phyloP scores from a whole-genome alignment of 306 rosid genomes.

The Dryas drummondii region DNA sequence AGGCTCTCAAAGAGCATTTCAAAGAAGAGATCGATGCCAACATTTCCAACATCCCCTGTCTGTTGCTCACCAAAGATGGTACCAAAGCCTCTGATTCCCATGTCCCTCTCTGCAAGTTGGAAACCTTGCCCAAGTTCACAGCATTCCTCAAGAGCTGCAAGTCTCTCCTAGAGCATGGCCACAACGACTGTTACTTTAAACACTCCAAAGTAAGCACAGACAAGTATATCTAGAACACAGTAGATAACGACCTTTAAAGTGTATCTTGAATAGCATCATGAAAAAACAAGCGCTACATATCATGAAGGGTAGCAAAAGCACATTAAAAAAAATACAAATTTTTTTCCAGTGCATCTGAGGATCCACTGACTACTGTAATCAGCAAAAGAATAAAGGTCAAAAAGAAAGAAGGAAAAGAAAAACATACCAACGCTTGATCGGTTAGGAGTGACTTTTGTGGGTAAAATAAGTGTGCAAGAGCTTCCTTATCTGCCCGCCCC shows the following conservation, averaged over 20 bases:
- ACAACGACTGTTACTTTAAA: conserved; percentile 36
- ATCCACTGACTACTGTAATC: conserved; percentile 4
- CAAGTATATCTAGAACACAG: conserved; percentile 11
- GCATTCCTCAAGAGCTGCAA: conserved; percentile 89
- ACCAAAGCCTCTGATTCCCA: conserved; percentile 98
- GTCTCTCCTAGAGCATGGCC: conserved; percentile 70
- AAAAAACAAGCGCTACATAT: background rate
- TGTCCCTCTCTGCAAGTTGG: conserved; percentile 94
- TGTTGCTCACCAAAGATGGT: conserved; percentile 94
- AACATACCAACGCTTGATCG: conserved; percentile 74
- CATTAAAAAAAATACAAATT: background rate
- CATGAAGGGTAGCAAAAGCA: conserved; percentile 8
- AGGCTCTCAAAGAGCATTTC: conserved; percentile 99
- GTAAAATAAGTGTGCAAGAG: conserved; percentile 85
- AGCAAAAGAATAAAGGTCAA: background rate
- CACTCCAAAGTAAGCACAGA: conserved; percentile 12
- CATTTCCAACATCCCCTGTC: conserved; percentile 95
- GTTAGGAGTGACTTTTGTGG: conserved; percentile 73
- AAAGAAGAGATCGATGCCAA: conserved; percentile 93
- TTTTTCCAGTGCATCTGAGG: conserved; percentile 4
- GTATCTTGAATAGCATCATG: conserved; percentile 1
- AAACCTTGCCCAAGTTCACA: conserved; percentile 97
- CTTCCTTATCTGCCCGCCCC: conserved; percentile 97
- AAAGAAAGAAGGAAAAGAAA: conserved; percentile 21
- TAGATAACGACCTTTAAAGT: background rate